These are phyloP conservation scores for Elsinoe necatrix DNA, from an alignment of 2,329 filamentous ascomycete species.

Conservation along the genomic window DNA sequence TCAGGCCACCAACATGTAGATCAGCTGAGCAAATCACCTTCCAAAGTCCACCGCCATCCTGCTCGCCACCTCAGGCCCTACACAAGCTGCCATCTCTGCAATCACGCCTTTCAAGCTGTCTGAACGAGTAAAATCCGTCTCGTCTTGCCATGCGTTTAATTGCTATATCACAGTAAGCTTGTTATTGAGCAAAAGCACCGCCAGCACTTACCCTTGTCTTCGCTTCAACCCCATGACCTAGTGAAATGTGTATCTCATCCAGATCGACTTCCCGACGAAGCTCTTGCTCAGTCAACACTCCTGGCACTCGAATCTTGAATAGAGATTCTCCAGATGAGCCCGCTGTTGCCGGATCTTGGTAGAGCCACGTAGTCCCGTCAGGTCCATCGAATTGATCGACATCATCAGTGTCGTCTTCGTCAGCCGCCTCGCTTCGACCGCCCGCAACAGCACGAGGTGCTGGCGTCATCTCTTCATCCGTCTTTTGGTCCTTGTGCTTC, in stretches of 20 bases:
- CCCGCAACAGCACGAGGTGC: not conserved
- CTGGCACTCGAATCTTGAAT: constrained; percentile 58
- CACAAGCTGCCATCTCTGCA: constrained; percentile 57
- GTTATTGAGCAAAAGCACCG: not conserved
- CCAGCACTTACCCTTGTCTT: constrained; percentile 28
- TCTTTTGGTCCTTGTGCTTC: constrained; percentile 20
- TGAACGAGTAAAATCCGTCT: constrained; percentile 40
- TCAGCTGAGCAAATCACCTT: constrained; percentile 12
- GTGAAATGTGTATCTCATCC: constrained; percentile 49
- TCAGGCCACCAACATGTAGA: no score
- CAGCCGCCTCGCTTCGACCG: not conserved
- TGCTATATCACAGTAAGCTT: constrained; percentile 30
- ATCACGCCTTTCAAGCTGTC: constrained; percentile 52
- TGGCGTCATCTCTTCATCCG: not conserved
- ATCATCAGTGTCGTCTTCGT: constrained; percentile 17
- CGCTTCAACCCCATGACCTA: constrained; percentile 30
- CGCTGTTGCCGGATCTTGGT: constrained; percentile 27
- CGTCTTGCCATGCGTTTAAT: constrained; percentile 52
- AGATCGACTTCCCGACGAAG: constrained; percentile 48
- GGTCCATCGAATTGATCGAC: constrained; percentile 21
- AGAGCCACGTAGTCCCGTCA: constrained; percentile 17
- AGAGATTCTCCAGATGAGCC: constrained; percentile 38
- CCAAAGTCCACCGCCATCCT: constrained; percentile 53
- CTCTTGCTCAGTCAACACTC: constrained; percentile 49
- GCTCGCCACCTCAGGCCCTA: constrained; percentile 53